A percentile compares a stretch with the other conserved stretches of the same genome.
Evolutionary conservation across 2,329 filamentous ascomycete genomes (phyloP).

Genomic region (Tetracladium maxilliforme): DNA sequence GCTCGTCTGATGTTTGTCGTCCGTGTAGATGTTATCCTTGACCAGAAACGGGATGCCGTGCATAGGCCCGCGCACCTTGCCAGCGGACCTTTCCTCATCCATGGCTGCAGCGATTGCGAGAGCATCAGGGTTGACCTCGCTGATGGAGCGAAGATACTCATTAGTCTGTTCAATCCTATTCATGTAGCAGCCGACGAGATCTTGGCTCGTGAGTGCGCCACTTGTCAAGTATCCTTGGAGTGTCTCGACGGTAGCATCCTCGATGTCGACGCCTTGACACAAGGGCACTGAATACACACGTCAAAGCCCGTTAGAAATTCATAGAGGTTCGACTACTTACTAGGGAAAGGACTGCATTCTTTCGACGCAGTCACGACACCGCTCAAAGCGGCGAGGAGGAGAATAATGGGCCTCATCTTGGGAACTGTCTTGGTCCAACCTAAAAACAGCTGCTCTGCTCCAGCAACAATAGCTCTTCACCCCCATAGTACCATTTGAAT

Average conservation of each 20-base stretch:
- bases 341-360: too few relatives aligned
- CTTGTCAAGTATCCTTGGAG: constrained; percentile 42
- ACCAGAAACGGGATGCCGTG: constrained; percentile 43
- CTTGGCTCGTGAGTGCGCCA: constrained; percentile 39
- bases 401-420: too few relatives aligned
- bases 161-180: constrained; percentile 15
- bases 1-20: constrained; percentile 40
- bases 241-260: constrained; percentile 56
- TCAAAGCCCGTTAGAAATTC: too few relatives aligned
- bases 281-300: constrained; percentile 50
- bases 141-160: constrained; percentile 6
- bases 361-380: too few relatives aligned
- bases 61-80: constrained; percentile 18
- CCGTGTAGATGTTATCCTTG: constrained; percentile 44
- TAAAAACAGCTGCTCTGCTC: too few relatives aligned
- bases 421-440: too few relatives aligned
- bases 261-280: constrained; percentile 44
- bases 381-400: too few relatives aligned
- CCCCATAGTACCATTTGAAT: too few relatives aligned
- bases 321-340: too few relatives aligned
- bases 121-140: constrained; percentile 12
- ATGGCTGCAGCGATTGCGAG: constrained; percentile 6
- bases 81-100: constrained; percentile 6
- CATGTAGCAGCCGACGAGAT: constrained; percentile 48
- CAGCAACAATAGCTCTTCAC: too few relatives aligned